Evolutionary conservation across 805 yeast genomes (phyloP).

Genomic region (Monosporozyma aerobia): DNA sequence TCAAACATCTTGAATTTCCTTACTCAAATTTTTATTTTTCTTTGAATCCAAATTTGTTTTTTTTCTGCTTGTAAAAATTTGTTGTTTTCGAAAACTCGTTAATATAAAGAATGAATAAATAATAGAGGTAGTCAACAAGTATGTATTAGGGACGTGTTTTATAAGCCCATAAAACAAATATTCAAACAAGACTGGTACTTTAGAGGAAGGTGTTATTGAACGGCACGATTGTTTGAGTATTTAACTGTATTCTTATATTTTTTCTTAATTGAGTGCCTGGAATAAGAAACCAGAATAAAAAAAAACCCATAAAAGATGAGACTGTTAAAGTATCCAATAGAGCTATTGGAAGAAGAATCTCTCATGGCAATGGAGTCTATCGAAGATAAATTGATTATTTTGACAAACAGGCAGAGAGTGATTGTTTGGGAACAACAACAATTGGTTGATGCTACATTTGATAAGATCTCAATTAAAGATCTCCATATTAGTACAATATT

Average conservation of each 20-base stretch:
- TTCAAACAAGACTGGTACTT: background rate
- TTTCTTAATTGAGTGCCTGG: background rate
- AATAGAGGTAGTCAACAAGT: background rate
- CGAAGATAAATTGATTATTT: slow-evolving; percentile 12
- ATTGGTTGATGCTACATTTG: slow-evolving; percentile 25
- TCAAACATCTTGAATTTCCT: background rate
- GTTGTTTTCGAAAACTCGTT: background rate
- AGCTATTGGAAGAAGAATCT: slow-evolving; percentile 11
- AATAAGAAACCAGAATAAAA: background rate
- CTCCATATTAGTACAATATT: slow-evolving; percentile 2
- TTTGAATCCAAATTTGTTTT: background rate
- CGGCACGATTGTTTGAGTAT: background rate
- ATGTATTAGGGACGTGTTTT: background rate
- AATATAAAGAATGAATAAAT: background rate
- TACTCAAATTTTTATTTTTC: background rate
- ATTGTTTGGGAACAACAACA: slow-evolving; percentile 20
- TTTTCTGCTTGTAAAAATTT: background rate
- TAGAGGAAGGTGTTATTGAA: background rate
- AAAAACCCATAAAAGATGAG: slow-evolving; percentile 16
- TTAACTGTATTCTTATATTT: background rate
- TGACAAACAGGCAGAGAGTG: slow-evolving; percentile 20
- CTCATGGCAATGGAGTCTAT: slow-evolving; percentile 18
- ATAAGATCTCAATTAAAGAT: slow-evolving; percentile 14
- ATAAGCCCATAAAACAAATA: background rate
- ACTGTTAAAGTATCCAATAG: slow-evolving; percentile 21